These are phyloP conservation scores for Oenanthe javanica DNA, from an alignment of 140 eudicot genomes.

Conservation along the genomic window DNA sequence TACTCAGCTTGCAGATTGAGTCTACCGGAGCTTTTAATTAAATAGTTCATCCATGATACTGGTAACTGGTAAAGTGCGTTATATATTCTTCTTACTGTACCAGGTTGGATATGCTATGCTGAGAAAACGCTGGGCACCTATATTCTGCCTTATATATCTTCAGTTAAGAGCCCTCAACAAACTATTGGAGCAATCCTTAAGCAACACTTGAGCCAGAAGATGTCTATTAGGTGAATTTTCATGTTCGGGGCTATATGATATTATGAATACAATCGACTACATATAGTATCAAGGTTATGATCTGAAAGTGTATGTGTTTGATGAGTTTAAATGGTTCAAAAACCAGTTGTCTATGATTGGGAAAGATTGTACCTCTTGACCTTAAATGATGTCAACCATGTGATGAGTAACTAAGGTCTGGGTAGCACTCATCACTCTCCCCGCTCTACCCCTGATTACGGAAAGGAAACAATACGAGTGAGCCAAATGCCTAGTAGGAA, in stretches of 20 bases:
- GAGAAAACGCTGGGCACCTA: constrained; percentile 97
- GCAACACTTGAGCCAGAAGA: constrained; percentile 52
- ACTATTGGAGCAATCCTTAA: constrained; percentile 80
- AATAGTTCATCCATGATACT: not conserved
- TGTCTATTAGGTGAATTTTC: constrained; percentile 47
- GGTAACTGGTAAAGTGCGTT: not conserved
- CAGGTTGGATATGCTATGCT: constrained; percentile 99
- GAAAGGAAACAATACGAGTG: too few relatives aligned
- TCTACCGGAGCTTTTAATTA: not conserved
- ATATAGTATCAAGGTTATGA: not conserved
- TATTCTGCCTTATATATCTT: constrained; percentile 82
- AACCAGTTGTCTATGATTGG: not conserved
- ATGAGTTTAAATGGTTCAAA: not conserved
- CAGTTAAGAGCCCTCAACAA: constrained; percentile 98
- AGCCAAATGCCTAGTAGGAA: too few relatives aligned
- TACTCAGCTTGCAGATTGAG: not conserved
- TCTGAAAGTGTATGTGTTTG: not conserved
- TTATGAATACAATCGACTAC: not conserved
- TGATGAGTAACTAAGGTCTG: too few relatives aligned
- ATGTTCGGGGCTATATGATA: not conserved
- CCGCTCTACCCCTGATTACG: too few relatives aligned
- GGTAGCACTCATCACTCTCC: too few relatives aligned
- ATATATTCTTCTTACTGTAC: not conserved
- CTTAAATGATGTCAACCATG: not conserved
- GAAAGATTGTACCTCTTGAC: not conserved